Percentiles rank a stretch among this genome's conserved stretches.
These are phyloP conservation scores for Bruguiera hainesii DNA, from an alignment of 441 rosid species.

Conservation along the genomic window DNA sequence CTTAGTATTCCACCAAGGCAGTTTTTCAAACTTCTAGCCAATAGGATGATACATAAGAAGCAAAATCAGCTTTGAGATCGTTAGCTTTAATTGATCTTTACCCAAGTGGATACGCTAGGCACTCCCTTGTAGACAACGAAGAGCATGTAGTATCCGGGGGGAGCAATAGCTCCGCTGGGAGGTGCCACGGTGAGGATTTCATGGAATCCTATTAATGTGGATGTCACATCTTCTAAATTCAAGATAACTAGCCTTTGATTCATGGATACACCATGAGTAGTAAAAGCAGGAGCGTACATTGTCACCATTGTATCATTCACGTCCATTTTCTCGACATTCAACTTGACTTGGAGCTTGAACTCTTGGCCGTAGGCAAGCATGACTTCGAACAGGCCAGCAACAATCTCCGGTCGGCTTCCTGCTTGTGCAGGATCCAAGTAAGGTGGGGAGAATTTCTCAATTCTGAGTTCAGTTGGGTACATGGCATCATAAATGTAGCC, in stretches of 20 bases:
- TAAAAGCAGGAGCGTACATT: slow-evolving; percentile 52
- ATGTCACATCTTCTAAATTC: slow-evolving; percentile 16
- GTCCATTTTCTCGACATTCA: neutral
- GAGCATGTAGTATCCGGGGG: slow-evolving; percentile 51
- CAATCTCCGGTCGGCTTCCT: slow-evolving; percentile 27
- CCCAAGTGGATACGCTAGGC: slow-evolving; percentile 51
- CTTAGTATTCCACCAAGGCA: neutral
- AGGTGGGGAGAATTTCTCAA: slow-evolving; percentile 65
- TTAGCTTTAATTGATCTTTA: slow-evolving; percentile 30
- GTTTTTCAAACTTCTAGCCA: neutral
- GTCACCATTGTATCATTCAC: slow-evolving; percentile 28
- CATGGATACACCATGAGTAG: slow-evolving; percentile 56
- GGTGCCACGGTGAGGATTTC: slow-evolving; percentile 27
- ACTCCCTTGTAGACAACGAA: slow-evolving; percentile 41
- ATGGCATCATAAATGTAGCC: slow-evolving; percentile 38
- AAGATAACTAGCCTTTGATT: slow-evolving; percentile 44
- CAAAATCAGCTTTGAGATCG: neutral
- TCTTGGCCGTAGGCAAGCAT: slow-evolving; percentile 18
- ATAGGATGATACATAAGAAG: neutral
- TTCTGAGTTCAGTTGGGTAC: slow-evolving; percentile 60
- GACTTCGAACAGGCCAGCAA: neutral
- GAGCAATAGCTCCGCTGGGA: slow-evolving; percentile 36
- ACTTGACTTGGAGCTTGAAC: slow-evolving; percentile 25
- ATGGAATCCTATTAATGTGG: neutral
- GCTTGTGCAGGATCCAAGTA: slow-evolving; percentile 37